Conservation (phyloP, 2,329 filamentous ascomycete genomes). For the Diaporthe vaccinii region DNA sequence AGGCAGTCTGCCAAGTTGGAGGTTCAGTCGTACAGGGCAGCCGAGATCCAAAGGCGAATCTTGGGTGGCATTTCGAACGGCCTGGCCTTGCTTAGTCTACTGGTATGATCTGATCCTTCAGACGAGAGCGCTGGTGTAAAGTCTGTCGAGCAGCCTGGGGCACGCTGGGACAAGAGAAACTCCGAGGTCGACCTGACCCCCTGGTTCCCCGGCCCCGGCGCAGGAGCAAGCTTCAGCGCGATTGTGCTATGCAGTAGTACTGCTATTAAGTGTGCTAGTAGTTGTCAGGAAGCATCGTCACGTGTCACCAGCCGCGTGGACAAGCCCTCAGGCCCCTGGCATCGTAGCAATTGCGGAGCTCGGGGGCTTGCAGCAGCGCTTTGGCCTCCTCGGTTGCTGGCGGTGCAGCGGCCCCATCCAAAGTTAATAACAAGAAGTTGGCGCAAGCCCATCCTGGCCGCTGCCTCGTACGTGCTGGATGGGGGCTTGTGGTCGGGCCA, state of each 20-base stretch:
- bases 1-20: conserved; percentile 1
- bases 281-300: background rate
- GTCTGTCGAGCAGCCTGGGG: background rate
- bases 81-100: conserved; percentile 9
- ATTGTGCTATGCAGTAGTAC: background rate
- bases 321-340: background rate
- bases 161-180: conserved; percentile 27
- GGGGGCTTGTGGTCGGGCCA: conserved; percentile 2
- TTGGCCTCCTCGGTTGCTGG: conserved; percentile 19
- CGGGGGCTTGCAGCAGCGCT: conserved; percentile 12
- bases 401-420: conserved; percentile 8
- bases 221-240: background rate
- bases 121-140: conserved; percentile 16
- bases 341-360: conserved; percentile 4
- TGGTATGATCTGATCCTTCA: conserved; percentile 24
- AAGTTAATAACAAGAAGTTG: conserved; percentile 20
- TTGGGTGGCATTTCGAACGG: conserved; percentile 12
- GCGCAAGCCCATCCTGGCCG: conserved; percentile 14
- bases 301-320: conserved; percentile 9
- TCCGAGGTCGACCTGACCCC: conserved; percentile 18
- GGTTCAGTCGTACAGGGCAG: conserved; percentile 19
- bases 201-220: background rate
- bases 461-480: background rate
- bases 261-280: background rate
- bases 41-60: background rate